Evolutionary conservation across 2,329 filamentous ascomycete species (phyloP).

Genomic region (Colletotrichum euphorbiae): DNA sequence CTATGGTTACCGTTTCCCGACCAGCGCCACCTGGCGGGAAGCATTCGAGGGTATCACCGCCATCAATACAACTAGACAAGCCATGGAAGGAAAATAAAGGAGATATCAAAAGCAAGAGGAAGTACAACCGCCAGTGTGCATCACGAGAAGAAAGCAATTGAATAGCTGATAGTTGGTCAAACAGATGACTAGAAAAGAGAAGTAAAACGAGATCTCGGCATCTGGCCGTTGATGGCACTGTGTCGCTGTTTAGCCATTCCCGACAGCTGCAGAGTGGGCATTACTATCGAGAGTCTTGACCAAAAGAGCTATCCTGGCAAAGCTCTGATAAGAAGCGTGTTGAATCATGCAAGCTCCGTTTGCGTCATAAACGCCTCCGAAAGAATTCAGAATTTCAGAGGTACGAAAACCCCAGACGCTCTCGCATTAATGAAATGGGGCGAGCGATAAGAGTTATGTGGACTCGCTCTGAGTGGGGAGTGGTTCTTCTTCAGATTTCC

Average conservation of each 20-base stretch:
- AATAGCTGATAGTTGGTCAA: slow-evolving; percentile 5
- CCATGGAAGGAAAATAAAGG: neutral
- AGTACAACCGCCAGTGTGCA: slow-evolving; percentile 26
- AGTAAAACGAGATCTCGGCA: neutral
- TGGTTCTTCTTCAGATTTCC: slow-evolving; percentile 63
- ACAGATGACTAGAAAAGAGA: slow-evolving; percentile 4
- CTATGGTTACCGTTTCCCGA: slow-evolving; percentile 21
- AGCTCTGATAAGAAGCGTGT: slow-evolving; percentile 27
- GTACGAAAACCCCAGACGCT: slow-evolving; percentile 19
- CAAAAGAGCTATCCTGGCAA: slow-evolving; percentile 25
- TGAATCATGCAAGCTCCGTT: slow-evolving; percentile 34
- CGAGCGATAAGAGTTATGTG: slow-evolving; percentile 26
- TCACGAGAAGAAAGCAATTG: neutral
- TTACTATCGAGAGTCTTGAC: slow-evolving; percentile 13
- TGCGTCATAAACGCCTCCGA: slow-evolving; percentile 31
- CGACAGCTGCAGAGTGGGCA: slow-evolving; percentile 4
- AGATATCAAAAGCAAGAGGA: neutral
- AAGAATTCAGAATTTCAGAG: slow-evolving; percentile 20
- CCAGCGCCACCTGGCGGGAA: slow-evolving; percentile 41
- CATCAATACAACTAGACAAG: slow-evolving; percentile 9
- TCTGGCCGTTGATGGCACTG: slow-evolving; percentile 23
- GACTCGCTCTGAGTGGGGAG: slow-evolving; percentile 26
- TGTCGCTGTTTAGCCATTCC: slow-evolving; percentile 1
- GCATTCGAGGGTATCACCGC: slow-evolving; percentile 36
- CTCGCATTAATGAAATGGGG: slow-evolving; percentile 32